These are phyloP conservation scores for Stramenopiles sp. DNA, from an alignment of 352 stramenopile species.

Conservation along the genomic window DNA sequence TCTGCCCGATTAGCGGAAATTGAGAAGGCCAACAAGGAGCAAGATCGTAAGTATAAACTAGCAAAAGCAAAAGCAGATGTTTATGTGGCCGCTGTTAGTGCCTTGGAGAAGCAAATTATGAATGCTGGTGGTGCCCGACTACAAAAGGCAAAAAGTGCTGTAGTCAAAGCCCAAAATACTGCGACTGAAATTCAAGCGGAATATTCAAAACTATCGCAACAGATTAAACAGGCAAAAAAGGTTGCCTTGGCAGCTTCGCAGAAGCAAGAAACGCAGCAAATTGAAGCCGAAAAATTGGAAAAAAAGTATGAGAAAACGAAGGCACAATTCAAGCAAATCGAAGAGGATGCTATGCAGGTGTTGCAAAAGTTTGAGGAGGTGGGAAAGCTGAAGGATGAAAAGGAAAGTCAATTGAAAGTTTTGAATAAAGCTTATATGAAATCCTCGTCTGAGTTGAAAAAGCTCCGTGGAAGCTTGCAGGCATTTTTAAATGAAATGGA, in stretches of 20 bases:
- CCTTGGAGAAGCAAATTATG: not conserved
- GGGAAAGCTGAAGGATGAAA: constrained; percentile 57
- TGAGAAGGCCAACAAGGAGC: constrained; percentile 49
- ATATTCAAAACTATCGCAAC: not conserved
- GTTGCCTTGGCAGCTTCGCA: constrained; percentile 44
- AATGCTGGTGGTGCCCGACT: not conserved
- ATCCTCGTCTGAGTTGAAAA: not conserved
- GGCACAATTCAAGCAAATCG: constrained; percentile 64
- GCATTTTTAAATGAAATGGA: not conserved
- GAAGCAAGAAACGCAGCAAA: constrained; percentile 37
- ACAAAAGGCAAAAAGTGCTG: not conserved
- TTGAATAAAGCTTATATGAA: constrained; percentile 24
- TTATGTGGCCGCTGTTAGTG: not conserved
- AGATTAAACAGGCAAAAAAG: constrained; percentile 56
- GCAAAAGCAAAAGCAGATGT: constrained; percentile 37
- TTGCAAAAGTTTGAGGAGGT: constrained; percentile 68
- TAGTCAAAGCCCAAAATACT: not conserved
- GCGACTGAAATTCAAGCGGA: not conserved
- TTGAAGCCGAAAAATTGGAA: constrained; percentile 47
- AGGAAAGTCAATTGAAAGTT: constrained; percentile 44
- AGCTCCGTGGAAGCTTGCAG: not conserved
- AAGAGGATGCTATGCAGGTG: constrained; percentile 70
- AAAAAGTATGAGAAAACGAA: constrained; percentile 57
- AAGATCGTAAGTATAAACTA: constrained; percentile 42
- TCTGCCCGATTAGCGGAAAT: constrained; percentile 31